These are phyloP conservation scores for Penicillium lagena DNA, from an alignment of 495 filamentous ascomycete species.

Conservation along the genomic window DNA sequence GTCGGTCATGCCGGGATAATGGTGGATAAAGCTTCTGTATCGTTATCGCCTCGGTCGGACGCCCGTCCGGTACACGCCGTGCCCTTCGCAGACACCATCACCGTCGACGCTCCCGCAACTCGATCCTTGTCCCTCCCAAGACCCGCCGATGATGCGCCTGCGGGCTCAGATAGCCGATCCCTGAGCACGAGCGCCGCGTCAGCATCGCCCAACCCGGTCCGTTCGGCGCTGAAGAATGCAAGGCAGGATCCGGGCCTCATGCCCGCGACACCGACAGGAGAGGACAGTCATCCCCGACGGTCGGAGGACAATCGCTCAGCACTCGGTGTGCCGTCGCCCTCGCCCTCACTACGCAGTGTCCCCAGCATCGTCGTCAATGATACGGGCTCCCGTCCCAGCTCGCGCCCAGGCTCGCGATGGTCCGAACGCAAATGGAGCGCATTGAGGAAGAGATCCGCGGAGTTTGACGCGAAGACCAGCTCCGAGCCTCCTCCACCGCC, in stretches of 20 bases:
- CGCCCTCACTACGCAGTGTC: conserved; percentile 31
- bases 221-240: conserved; percentile 6
- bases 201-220: conserved; percentile 13
- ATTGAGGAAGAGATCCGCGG: conserved; percentile 29
- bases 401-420: conserved; percentile 35
- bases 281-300: conserved; percentile 7
- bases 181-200: conserved; percentile 23
- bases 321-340: not conserved
- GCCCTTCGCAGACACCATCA: conserved; percentile 23
- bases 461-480: conserved; percentile 25
- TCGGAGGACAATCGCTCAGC: conserved; percentile 10
- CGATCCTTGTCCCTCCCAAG: conserved; percentile 22
- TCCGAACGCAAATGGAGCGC: conserved; percentile 40
- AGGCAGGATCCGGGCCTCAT: conserved; percentile 8
- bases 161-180: conserved; percentile 20
- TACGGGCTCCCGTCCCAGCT: conserved; percentile 25
- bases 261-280: conserved; percentile 3
- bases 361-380: conserved; percentile 41
- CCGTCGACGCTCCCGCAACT: conserved; percentile 16
- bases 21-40: conserved; percentile 27
- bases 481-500: conserved; percentile 28
- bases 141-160: conserved; percentile 16
- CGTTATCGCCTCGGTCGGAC: conserved; percentile 26
- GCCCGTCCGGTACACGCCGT: conserved; percentile 19
- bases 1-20: conserved; percentile 38